phyloP scores from a whole-genome alignment of 164 flowering plant genomes.

The Berberis thunbergii region DNA sequence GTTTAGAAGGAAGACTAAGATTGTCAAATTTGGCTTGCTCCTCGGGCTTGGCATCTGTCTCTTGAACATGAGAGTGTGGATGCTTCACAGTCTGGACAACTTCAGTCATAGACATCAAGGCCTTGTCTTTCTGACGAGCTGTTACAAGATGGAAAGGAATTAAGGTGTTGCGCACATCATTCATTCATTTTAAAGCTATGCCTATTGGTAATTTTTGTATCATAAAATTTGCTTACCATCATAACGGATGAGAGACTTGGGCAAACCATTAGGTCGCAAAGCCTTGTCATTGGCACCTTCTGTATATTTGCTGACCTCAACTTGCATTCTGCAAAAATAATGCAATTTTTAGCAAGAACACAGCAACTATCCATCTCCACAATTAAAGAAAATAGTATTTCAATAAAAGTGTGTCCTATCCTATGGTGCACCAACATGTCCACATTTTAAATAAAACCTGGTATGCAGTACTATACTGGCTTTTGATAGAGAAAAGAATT shows the following conservation, averaged over 20 bases:
- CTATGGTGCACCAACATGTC: too few species aligned
- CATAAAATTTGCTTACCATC: constrained; percentile 44
- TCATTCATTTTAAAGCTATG: background rate
- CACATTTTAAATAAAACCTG: too few species aligned
- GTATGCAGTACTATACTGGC: too few species aligned
- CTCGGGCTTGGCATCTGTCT: constrained; percentile 16
- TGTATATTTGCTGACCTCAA: constrained; percentile 94
- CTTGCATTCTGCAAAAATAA: constrained; percentile 77
- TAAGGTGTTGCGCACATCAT: background rate
- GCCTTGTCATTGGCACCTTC: constrained; percentile 77
- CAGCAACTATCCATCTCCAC: background rate
- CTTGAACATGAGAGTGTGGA: constrained; percentile 37
- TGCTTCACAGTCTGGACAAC: constrained; percentile 83
- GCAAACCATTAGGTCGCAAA: constrained; percentile 87
- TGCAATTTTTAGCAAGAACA: background rate
- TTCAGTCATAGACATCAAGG: constrained; percentile 68
- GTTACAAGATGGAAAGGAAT: constrained; percentile 7
- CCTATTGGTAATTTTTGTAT: background rate
- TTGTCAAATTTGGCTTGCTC: constrained; percentile 21
- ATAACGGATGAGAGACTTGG: constrained; percentile 82
- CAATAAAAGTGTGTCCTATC: background rate
- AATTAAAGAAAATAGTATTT: background rate
- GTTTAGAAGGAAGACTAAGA: constrained; percentile 24
- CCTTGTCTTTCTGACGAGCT: constrained; percentile 95
- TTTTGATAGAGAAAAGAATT: too few species aligned